Evolutionary conservation across 257 asterid species (phyloP).

Genomic region (Cinchona pubescens): DNA sequence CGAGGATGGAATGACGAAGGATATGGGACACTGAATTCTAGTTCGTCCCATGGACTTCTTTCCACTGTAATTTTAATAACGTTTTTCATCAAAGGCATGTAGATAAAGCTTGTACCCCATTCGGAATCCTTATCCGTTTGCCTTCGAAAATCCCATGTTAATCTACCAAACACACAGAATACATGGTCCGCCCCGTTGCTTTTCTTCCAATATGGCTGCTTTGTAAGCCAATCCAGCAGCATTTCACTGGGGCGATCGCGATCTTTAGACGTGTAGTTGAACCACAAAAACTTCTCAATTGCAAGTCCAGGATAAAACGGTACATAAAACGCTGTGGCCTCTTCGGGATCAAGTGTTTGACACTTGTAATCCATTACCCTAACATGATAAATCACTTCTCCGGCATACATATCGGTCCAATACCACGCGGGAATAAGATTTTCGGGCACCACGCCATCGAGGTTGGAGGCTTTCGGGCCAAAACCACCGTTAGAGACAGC

Average conservation of each 20-base stretch:
- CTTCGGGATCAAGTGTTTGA: slow-evolving; percentile 24
- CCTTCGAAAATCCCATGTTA: slow-evolving; percentile 64
- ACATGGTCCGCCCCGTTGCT: slow-evolving; percentile 62
- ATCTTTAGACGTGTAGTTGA: slow-evolving; percentile 44
- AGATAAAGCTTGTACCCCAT: slow-evolving; percentile 54
- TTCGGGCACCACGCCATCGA: slow-evolving; percentile 26
- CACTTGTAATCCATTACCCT: slow-evolving; percentile 33
- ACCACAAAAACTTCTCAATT: slow-evolving; percentile 55
- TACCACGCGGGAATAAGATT: slow-evolving; percentile 49
- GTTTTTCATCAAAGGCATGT: slow-evolving; percentile 57
- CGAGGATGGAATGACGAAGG: slow-evolving; percentile 69
- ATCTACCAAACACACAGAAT: slow-evolving; percentile 49
- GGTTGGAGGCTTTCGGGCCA: slow-evolving; percentile 51
- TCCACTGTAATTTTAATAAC: slow-evolving; percentile 48
- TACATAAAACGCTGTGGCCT: slow-evolving; percentile 50
- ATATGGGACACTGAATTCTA: slow-evolving; percentile 58
- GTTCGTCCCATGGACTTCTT: slow-evolving; percentile 42
- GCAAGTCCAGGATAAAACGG: slow-evolving; percentile 67
- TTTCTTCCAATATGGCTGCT: slow-evolving; percentile 38
- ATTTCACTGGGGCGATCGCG: slow-evolving; percentile 42
- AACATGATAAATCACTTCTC: slow-evolving; percentile 58
- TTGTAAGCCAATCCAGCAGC: slow-evolving; percentile 48
- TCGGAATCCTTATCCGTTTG: slow-evolving; percentile 37
- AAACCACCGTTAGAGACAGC: slow-evolving; percentile 56
- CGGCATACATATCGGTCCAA: slow-evolving; percentile 62